A percentile compares a stretch with the other conserved stretches of the same genome.
phyloP scores from a whole-genome alignment of 2,329 filamentous ascomycete genomes.

The Ploettnerulaceae sp. region DNA sequence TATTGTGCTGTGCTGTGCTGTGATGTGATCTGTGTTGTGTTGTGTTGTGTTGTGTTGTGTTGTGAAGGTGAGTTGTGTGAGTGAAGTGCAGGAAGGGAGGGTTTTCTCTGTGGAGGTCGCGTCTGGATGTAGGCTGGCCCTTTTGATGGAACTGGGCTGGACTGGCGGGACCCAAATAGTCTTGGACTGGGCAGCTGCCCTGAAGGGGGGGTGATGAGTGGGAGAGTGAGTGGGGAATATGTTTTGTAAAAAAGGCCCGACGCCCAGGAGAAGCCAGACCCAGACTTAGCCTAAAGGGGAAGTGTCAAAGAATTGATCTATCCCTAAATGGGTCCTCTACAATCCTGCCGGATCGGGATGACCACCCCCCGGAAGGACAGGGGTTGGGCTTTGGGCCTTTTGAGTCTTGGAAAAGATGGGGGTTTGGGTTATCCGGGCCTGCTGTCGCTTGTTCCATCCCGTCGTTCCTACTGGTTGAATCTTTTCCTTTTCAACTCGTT shows the following conservation, averaged over 20 bases:
- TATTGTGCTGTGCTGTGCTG: background rate
- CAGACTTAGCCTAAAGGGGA: background rate
- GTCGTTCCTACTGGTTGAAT: no score
- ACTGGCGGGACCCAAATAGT: background rate
- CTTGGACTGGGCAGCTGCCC: background rate
- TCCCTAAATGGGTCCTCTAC: background rate
- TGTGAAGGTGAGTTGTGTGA: background rate
- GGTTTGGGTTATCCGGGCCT: background rate
- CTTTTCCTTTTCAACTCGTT: no score
- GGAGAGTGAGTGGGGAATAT: background rate
- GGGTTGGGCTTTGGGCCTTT: no score
- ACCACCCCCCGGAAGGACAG: background rate
- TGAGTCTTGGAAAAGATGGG: background rate
- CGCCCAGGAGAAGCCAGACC: no score
- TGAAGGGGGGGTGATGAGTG: slow-evolving; percentile 1
- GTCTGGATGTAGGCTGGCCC: slow-evolving; percentile 14
- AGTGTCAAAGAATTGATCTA: background rate
- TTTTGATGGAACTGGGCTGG: background rate
- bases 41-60: background rate
- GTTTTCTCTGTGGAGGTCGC: slow-evolving; percentile 19
- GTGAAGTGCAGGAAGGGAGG: slow-evolving; percentile 9
- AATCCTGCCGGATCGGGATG: background rate
- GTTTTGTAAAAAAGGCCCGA: background rate
- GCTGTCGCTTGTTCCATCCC: no score
- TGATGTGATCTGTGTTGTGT: slow-evolving; percentile 1